Percentiles rank a stretch among this genome's conserved stretches.
Conservation (phyloP, 2,329 filamentous ascomycete genomes). For the Colletotrichum paranaense region DNA sequence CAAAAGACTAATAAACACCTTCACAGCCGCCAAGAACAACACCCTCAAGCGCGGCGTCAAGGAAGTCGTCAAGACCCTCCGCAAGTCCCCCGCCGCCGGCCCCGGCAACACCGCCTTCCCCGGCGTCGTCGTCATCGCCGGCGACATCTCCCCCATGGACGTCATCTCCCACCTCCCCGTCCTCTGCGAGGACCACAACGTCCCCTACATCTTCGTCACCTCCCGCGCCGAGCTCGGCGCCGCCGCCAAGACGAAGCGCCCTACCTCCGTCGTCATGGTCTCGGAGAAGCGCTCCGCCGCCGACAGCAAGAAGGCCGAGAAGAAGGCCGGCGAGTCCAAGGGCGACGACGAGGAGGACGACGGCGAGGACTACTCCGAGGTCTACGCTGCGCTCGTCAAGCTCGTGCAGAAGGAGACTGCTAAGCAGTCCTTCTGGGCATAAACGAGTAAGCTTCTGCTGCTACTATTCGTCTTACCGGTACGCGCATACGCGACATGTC, state of each 20-base stretch:
- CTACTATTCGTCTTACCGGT: neutral
- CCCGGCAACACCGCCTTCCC: conserved; percentile 72
- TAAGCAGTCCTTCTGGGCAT: conserved; percentile 65
- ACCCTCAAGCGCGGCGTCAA: conserved; percentile 98
- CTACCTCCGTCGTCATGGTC: conserved; percentile 96
- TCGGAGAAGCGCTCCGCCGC: conserved; percentile 65
- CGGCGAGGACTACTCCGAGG: conserved; percentile 71
- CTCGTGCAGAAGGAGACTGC: conserved; percentile 73
- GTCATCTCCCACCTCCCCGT: conserved; percentile 98
- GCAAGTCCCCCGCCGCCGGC: conserved; percentile 84
- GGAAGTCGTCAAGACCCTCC: conserved; percentile 97
- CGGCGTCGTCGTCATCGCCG: conserved; percentile 89
- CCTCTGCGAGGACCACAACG: conserved; percentile 97
- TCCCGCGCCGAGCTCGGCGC: conserved; percentile 94
- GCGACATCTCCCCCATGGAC: conserved; percentile 98
- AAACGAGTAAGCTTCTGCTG: conserved; percentile 29
- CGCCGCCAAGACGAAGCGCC: conserved; percentile 93
- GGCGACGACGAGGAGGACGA: conserved; percentile 59
- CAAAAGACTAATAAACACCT: conserved; percentile 27
- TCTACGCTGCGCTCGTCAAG: conserved; percentile 74
- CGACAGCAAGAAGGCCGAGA: conserved; percentile 57
- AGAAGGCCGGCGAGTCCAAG: conserved; percentile 53
- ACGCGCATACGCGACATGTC: too few species aligned
- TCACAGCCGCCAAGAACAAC: conserved; percentile 89
- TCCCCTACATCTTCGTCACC: conserved; percentile 95